Evolutionary conservation across 2,329 filamentous ascomycete species (phyloP).

Genomic region (Xylariaceae sp.): DNA sequence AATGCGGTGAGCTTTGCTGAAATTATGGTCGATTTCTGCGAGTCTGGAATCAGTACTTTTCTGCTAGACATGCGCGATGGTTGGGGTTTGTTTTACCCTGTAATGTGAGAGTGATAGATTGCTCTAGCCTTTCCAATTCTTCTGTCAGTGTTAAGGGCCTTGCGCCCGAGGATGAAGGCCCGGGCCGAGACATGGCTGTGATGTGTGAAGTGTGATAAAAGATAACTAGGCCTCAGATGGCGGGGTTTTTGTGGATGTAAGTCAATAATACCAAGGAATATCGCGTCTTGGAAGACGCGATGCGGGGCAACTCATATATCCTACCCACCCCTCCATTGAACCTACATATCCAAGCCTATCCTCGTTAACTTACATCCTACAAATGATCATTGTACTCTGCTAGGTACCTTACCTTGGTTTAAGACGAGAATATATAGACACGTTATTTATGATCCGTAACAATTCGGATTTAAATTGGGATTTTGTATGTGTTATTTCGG

Average conservation of each 20-base stretch:
- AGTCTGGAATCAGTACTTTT: constrained; percentile 5
- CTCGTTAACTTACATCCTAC: not conserved
- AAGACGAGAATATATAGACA: not conserved
- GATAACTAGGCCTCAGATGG: constrained; percentile 12
- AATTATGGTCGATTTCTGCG: constrained; percentile 95
- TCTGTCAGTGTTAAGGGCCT: constrained; percentile 74
- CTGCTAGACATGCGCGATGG: not conserved
- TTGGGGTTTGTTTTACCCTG: constrained; percentile 58
- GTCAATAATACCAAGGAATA: too few relatives aligned
- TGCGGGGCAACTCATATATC: constrained; percentile 14
- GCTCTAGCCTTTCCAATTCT: constrained; percentile 91
- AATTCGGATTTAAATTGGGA: not conserved
- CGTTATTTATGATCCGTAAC: not conserved
- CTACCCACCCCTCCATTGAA: not conserved
- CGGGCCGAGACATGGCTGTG: constrained; percentile 46
- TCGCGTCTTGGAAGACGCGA: constrained; percentile 18
- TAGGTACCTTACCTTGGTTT: not conserved
- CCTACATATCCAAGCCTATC: not conserved
- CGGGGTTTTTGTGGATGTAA: constrained; percentile 9
- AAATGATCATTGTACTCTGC: too few relatives aligned
- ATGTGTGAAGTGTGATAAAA: not conserved
- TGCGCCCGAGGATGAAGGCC: constrained; percentile 40
- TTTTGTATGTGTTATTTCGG: constrained; percentile 27
- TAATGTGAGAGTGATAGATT: constrained; percentile 91
- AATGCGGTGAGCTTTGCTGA: constrained; percentile 92